Evolutionary conservation across 352 stramenopile species (phyloP), one percentile per base, ranked within the genome.

Genomic region (Globisporangium solare): DNA sequence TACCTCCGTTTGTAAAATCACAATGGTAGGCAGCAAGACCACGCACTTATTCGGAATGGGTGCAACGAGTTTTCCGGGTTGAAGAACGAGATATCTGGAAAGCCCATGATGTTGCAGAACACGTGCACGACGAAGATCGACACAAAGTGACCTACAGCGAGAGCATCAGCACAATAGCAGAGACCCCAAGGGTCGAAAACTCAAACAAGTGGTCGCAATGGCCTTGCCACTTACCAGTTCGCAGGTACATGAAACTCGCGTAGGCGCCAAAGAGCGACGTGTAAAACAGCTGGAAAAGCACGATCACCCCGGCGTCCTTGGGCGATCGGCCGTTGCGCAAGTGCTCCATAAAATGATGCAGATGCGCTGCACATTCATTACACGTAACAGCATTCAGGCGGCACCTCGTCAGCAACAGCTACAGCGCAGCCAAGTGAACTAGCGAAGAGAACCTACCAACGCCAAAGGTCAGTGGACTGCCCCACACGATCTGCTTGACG

Each of bases 241-340:
- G 76, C 41, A 98, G 61, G 67, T 94, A 98, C 41, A 96, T 61
- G 68, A 97, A 97, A 2, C 89, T 95, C n/a, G 84, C 88, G 68
- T 98, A 98, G 5, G 86, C 86, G 56, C 95, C 95, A 77, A 98
- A 98, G 15, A 98, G 66, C 6, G 83, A 95, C n/a, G 95, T 98
- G 68, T 98, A 98, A 35, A 89, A 67, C 51, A 98, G 86, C 78
- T 98, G 95, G 67, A 97, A 95, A 14, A 80, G 82, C 59, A 89
- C 86, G 68, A 88, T 94, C 22, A 91, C 59, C 4, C 79, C 69
- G 17, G 86, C 79, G 6, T 91, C 82, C n/a, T 77, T 88, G 10
- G 76, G 55, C 32, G 83, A 83, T 27, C 74, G 73, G 17, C 83
- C 83, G 32, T 76, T 83, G 10, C 83, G 78, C 47, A 95, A 52